These are phyloP conservation scores for Talaromyces funiculosus DNA, from an alignment of 2,329 filamentous ascomycete genomes.

Conservation along the genomic window DNA sequence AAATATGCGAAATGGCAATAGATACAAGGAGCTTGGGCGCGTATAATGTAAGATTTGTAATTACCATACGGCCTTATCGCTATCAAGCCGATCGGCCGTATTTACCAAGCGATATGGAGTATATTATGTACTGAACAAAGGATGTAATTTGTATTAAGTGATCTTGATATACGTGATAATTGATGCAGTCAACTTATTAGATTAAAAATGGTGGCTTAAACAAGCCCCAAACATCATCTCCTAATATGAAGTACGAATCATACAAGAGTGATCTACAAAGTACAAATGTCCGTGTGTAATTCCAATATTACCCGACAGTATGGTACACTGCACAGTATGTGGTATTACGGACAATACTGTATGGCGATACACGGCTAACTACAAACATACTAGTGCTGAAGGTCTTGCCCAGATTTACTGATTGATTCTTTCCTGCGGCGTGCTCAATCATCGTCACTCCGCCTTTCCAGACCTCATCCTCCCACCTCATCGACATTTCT, in stretches of 20 bases:
- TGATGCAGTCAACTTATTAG: too few species aligned
- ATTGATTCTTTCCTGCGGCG: background rate
- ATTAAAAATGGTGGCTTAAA: too few species aligned
- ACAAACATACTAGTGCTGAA: background rate
- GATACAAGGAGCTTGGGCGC: background rate
- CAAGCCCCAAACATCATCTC: background rate
- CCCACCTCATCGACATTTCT: background rate
- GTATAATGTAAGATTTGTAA: background rate
- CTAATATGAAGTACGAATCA: background rate
- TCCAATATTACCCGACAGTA: too few species aligned
- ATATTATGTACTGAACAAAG: too few species aligned
- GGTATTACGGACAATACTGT: background rate
- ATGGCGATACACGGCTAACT: background rate
- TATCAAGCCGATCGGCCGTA: background rate
- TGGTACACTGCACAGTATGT: background rate
- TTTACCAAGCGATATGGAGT: too few species aligned
- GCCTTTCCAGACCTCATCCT: background rate
- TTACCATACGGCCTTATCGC: slow-evolving; percentile 2
- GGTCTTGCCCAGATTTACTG: background rate
- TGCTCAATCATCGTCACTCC: slow-evolving; percentile 5
- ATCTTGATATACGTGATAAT: background rate
- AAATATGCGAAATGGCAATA: background rate
- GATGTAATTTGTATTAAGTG: background rate
- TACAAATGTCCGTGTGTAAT: too few species aligned
- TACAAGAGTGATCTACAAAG: background rate